Percentiles rank a stretch among this genome's conserved stretches.
Conservation (phyloP, 805 yeast species). For the Saccharomyces kudriavzevii region DNA sequence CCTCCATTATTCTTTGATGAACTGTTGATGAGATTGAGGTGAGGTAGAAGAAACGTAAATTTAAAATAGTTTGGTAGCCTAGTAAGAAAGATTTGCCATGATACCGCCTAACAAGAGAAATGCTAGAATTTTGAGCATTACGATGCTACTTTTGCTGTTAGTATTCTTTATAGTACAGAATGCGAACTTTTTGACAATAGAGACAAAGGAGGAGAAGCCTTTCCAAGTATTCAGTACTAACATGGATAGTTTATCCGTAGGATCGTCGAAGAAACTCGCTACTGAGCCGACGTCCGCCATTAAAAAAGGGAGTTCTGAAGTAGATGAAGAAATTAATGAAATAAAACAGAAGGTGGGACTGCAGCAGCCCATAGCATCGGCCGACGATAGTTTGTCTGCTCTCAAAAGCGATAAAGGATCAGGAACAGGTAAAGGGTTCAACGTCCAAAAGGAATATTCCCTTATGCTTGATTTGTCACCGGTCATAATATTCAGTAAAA, state of each 20-base stretch:
- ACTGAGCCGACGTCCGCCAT: not conserved
- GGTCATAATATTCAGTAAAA: constrained; percentile 52
- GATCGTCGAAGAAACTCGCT: not conserved
- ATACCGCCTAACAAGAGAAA: constrained; percentile 17
- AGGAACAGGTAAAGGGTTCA: constrained; percentile 26
- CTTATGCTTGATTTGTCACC: constrained; percentile 56
- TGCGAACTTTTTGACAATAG: constrained; percentile 7
- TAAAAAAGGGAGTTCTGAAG: not conserved
- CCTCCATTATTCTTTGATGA: not conserved
- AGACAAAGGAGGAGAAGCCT: not conserved
- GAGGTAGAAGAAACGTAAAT: not conserved
- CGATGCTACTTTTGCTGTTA: constrained; percentile 19
- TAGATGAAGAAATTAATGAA: not conserved
- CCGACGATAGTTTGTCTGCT: not conserved
- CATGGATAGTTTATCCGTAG: not conserved
- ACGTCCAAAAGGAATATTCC: constrained; percentile 46
- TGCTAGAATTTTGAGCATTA: constrained; percentile 21
- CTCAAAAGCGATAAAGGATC: not conserved
- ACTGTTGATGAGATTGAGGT: not conserved
- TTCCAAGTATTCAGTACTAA: not conserved
- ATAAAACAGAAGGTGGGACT: not conserved
- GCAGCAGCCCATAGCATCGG: not conserved
- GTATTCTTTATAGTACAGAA: constrained; percentile 24
- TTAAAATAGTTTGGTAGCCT: not conserved
- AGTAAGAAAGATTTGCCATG: not conserved